Base-by-base conservation (phyloP, 768 basidiomycete genomes). In the Hebeloma cylindrosporum region DNA sequence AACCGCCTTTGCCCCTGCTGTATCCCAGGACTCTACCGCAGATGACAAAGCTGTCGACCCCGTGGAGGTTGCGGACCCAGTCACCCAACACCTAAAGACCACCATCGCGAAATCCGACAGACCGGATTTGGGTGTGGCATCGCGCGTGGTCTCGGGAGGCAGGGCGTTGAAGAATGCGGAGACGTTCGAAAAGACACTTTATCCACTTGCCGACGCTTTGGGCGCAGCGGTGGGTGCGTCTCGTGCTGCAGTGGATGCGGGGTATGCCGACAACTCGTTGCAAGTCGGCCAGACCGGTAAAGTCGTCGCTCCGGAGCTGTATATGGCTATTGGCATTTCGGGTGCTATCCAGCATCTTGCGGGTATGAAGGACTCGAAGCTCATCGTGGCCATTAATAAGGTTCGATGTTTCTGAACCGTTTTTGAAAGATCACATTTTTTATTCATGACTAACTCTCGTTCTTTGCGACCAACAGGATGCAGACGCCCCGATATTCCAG, bases 271-370 rank as follows among this genome's bases (percentile, higher is more conserved):
- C 66, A 98, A 98, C 68, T 93, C 91, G 3, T 61, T 97, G 39
- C 96, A 99, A 67, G 96, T 99, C n/a, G 96, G 96, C 17, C 96
- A 99, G 72, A 99, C 96, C 0, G 96, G 96, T 43, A 98, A 98
- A 68, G 88, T 99, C 26, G 94, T 98, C 31, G 95, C 96, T 2
- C 95, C 96, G 0, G 90, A 95, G 61, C 71, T 99, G 41, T 99
- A 99, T 68, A 79, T 98, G 67, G 96, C 96, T 3, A 67, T 98
- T 37, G 96, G 96, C 39, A 98, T 99, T 56, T 96, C 93, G 7
- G 96, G 96, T 13, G 96, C 96, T 10, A 99, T 98, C 57, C 96
- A 99, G 69, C 96, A 99, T 71, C 73, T 98, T 43, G 96, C 96
- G 16, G 96, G 96, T 7, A 99, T 98, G 96, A 99, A 99, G 65